A percentile compares a stretch with the other conserved stretches of the same genome.
These are phyloP conservation scores for Firmiana major DNA, from an alignment of 345 rosid genomes.

Conservation along the genomic window DNA sequence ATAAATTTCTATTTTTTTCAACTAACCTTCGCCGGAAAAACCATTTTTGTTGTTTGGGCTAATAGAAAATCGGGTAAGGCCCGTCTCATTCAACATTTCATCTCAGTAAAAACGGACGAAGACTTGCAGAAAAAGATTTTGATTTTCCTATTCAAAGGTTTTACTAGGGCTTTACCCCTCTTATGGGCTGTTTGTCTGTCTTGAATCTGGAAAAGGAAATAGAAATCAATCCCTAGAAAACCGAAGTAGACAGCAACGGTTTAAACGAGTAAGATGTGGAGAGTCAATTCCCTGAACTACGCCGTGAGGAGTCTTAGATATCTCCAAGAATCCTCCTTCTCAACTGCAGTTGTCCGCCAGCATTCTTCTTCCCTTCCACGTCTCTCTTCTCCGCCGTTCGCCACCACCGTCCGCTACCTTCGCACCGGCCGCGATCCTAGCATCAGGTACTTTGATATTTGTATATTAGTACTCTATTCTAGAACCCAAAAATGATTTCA, in stretches of 20 bases:
- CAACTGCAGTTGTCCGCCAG: constrained; percentile 19
- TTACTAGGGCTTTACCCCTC: constrained; percentile 26
- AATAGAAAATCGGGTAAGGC: no score
- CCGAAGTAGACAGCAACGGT: no score
- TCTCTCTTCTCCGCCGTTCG: constrained; percentile 22
- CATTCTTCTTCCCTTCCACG: constrained; percentile 10
- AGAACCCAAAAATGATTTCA: background rate
- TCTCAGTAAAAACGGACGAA: background rate
- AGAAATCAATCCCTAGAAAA: background rate
- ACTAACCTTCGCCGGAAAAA: no score
- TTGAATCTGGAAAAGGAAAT: background rate
- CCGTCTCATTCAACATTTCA: background rate
- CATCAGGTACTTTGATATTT: constrained; percentile 22
- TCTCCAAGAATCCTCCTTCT: constrained; percentile 27
- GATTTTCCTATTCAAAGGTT: constrained; percentile 15
- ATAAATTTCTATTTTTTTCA: no score
- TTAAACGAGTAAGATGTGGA: constrained; percentile 19
- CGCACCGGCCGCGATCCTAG: constrained; percentile 44
- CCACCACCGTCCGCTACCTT: constrained; percentile 40
- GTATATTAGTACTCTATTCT: background rate
- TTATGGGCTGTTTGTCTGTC: background rate
- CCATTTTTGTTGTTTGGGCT: no score
- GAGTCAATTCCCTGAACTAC: constrained; percentile 16
- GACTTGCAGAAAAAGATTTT: background rate
- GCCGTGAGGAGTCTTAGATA: constrained; percentile 24